phyloP scores from a whole-genome alignment of 257 asterid genomes.

The Lithospermum erythrorhizon region DNA sequence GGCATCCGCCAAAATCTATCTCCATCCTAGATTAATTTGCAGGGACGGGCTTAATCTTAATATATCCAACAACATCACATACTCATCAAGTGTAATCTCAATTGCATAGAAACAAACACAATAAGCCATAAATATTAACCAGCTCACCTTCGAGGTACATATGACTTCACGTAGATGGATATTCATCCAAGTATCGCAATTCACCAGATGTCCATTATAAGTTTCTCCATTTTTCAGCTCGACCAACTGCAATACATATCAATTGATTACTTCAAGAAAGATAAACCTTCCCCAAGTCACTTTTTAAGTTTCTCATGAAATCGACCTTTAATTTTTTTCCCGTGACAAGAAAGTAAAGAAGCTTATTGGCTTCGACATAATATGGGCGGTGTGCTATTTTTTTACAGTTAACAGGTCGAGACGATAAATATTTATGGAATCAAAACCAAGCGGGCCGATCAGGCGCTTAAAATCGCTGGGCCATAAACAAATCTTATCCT shows the following conservation, averaged over 20 bases:
- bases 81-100: background rate
- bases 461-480: too few relatives aligned
- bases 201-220: slow-evolving; percentile 84
- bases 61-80: slow-evolving; percentile 4
- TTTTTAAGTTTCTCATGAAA: too few relatives aligned
- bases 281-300: background rate
- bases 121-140: background rate
- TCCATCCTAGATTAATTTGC: slow-evolving; percentile 56
- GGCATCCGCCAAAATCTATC: slow-evolving; percentile 99
- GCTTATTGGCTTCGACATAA: too few relatives aligned
- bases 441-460: too few relatives aligned
- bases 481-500: too few relatives aligned
- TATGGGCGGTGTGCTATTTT: too few relatives aligned
- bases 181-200: slow-evolving; percentile 98
- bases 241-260: slow-evolving; percentile 48
- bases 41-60: slow-evolving; percentile 1
- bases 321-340: too few relatives aligned
- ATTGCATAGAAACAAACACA: background rate
- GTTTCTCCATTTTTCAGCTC: slow-evolving; percentile 97
- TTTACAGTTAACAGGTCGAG: too few relatives aligned
- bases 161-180: slow-evolving; percentile 99
- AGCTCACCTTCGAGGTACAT: slow-evolving; percentile 80
- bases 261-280: background rate
- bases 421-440: too few relatives aligned
- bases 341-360: too few relatives aligned